Conservation (phyloP, 768 basidiomycete genomes). For the Pseudohyphozyma bogoriensis region DNA sequence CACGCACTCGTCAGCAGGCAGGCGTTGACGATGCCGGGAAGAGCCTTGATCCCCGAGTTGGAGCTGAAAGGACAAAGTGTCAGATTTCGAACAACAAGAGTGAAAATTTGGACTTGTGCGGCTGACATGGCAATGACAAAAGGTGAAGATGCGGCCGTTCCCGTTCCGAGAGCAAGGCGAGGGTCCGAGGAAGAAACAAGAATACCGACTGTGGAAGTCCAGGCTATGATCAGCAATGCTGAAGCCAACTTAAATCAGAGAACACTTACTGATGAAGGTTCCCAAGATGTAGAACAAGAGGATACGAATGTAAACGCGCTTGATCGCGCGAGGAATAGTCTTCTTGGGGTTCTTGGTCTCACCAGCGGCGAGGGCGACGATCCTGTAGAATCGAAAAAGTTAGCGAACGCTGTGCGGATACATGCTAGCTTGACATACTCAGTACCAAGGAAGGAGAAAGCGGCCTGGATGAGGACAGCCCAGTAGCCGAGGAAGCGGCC, state of each 20-base stretch:
- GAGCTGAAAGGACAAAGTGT: no score
- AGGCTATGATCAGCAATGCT: no score
- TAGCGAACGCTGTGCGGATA: background rate
- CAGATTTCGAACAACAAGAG: no score
- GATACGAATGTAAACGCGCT: conserved; percentile 53
- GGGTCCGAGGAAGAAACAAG: conserved; percentile 36
- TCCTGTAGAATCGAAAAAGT: conserved; percentile 25
- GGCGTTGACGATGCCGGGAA: conserved; percentile 42
- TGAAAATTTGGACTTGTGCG: no score
- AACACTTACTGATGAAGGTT: conserved; percentile 39
- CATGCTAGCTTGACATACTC: background rate
- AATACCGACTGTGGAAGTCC: no score
- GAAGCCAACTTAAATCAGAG: no score
- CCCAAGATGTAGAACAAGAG: conserved; percentile 54
- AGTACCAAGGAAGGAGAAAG: conserved; percentile 51
- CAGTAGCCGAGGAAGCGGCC: conserved; percentile 70
- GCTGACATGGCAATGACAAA: conserved; percentile 37
- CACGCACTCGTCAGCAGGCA: conserved; percentile 40
- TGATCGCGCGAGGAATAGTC: conserved; percentile 57
- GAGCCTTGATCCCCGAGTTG: conserved; percentile 39
- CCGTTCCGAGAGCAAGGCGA: conserved; percentile 18
- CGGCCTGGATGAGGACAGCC: conserved; percentile 46
- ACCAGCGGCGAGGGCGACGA: conserved; percentile 43
- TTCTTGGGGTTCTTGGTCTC: conserved; percentile 45
- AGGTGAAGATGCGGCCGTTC: conserved; percentile 25